Conservation (phyloP, 2,329 filamentous ascomycete genomes). For the Bipolaris cookei region DNA sequence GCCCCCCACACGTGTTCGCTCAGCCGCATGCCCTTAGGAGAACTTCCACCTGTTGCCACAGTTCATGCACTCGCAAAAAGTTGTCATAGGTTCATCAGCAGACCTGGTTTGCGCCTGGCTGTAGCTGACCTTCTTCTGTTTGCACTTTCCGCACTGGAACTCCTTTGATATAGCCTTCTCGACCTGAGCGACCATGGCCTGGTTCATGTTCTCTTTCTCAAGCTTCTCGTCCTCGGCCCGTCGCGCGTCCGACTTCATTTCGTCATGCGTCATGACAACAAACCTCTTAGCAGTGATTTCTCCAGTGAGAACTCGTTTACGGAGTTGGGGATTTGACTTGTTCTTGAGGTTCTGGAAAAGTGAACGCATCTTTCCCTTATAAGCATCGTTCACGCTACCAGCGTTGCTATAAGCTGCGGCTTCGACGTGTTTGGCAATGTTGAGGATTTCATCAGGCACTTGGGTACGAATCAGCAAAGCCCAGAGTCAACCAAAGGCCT, state of each 20-base stretch:
- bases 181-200: constrained; percentile 90
- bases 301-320: constrained; percentile 75
- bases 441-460: constrained; percentile 70
- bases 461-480: constrained; percentile 18
- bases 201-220: constrained; percentile 93
- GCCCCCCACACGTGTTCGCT: neutral
- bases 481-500: constrained; percentile 13
- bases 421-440: constrained; percentile 74
- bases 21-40: constrained; percentile 28
- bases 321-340: constrained; percentile 81
- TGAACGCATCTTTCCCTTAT: constrained; percentile 87
- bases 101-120: constrained; percentile 93
- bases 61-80: constrained; percentile 61
- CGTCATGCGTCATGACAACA: constrained; percentile 85
- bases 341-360: constrained; percentile 95
- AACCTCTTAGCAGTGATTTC: constrained; percentile 75
- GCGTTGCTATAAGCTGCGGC: constrained; percentile 72
- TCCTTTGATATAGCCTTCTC: constrained; percentile 90
- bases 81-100: constrained; percentile 85
- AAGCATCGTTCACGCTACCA: constrained; percentile 73
- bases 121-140: constrained; percentile 93
- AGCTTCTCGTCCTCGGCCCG: constrained; percentile 76
- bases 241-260: constrained; percentile 87
- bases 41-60: constrained; percentile 61
- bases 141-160: constrained; percentile 89